Percentiles rank a stretch among this genome's conserved stretches.
phyloP scores from a whole-genome alignment of 371 early-diverging fungal genomes.

The Funneliformis caledonium region DNA sequence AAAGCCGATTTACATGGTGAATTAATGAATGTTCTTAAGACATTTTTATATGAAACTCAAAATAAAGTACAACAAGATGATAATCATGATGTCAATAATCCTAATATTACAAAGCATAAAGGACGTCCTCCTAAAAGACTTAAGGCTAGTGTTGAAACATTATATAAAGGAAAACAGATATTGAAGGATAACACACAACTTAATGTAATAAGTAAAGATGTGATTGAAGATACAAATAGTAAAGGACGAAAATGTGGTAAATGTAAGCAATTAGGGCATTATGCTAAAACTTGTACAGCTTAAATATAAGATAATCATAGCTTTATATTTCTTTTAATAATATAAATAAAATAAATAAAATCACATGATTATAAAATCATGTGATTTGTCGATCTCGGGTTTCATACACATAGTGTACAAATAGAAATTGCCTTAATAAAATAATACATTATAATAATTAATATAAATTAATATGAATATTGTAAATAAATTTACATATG shows the following conservation, averaged over 20 bases:
- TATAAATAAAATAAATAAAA: no score
- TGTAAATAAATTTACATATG: no score
- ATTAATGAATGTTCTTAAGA: background rate
- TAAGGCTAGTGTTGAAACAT: background rate
- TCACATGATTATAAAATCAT: no score
- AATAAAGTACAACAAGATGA: background rate
- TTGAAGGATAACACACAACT: background rate
- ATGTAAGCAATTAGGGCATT: background rate
- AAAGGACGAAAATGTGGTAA: constrained; percentile 9
- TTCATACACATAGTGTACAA: no score
- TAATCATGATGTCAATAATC: background rate
- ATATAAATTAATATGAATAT: no score
- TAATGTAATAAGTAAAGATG: background rate
- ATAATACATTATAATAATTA: no score
- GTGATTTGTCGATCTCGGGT: no score
- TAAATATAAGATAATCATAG: no score
- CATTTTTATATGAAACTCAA: background rate
- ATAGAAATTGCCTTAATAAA: no score
- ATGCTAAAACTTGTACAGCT: background rate
- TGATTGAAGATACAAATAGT: background rate
- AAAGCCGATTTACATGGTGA: background rate
- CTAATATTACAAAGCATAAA: background rate
- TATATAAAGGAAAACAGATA: background rate
- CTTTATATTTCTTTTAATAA: no score
- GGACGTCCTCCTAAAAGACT: background rate